Evolutionary conservation across 331 rosid species (phyloP).

Genomic region (Quercus lobata): DNA sequence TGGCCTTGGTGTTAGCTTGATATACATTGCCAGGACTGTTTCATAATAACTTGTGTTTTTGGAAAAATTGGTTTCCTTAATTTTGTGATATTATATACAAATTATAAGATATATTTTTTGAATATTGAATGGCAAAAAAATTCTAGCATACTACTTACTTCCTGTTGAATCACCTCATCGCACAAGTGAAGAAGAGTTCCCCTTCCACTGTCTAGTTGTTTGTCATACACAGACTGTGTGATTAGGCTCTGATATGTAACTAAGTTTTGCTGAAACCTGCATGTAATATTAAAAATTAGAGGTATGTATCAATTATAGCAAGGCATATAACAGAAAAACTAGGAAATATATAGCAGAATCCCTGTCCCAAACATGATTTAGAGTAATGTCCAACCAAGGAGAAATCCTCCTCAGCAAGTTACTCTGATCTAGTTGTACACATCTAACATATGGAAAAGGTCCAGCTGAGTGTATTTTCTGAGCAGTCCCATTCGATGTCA

Average conservation of each 20-base stretch:
- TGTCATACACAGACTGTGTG: constrained; percentile 93
- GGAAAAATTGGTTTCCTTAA: no score
- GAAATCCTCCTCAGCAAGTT: not conserved
- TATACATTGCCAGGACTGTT: no score
- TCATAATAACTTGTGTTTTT: no score
- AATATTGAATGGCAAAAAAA: no score
- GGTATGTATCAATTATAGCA: not conserved
- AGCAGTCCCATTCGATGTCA: no score
- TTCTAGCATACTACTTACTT: constrained; percentile 46
- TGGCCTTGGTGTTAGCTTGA: no score
- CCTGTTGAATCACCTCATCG: constrained; percentile 98
- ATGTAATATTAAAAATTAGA: constrained; percentile 4
- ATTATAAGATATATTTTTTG: no score
- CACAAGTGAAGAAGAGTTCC: constrained; percentile 99
- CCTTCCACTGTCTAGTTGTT: constrained; percentile 94
- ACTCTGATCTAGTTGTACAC: not conserved
- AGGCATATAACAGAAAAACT: not conserved
- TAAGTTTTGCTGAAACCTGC: constrained; percentile 83
- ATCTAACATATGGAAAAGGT: no score
- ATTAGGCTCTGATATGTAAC: constrained; percentile 88
- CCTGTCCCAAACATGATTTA: not conserved
- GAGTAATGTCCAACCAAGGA: not conserved
- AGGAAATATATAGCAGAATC: not conserved
- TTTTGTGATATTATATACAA: no score
- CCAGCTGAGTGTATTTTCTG: no score